Conservation (phyloP, 805 yeast species). For the Millerozyma acaciae region DNA sequence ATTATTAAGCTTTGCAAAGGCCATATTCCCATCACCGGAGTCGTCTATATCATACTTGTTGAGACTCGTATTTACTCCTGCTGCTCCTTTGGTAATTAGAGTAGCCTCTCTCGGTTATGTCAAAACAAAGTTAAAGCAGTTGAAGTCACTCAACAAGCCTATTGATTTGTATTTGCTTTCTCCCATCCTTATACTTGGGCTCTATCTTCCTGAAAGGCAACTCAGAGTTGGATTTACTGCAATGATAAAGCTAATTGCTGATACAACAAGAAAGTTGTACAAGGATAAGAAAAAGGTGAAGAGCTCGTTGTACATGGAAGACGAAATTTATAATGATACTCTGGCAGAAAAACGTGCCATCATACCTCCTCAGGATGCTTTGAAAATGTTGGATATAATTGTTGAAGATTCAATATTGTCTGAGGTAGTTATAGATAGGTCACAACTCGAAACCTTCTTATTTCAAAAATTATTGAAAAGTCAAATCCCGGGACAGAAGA, state of each 20-base stretch:
- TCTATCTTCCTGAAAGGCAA: slow-evolving; percentile 46
- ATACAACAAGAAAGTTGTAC: slow-evolving; percentile 35
- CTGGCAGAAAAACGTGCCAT: slow-evolving; percentile 47
- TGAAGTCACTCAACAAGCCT: slow-evolving; percentile 18
- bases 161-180: slow-evolving; percentile 47
- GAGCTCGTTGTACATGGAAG: slow-evolving; percentile 41
- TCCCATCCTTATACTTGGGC: slow-evolving; percentile 55
- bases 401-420: slow-evolving; percentile 16
- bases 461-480: slow-evolving; percentile 38
- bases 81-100: slow-evolving; percentile 57
- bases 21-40: slow-evolving; percentile 36
- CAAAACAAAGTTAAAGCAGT: slow-evolving; percentile 30
- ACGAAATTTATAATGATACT: slow-evolving; percentile 54
- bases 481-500: slow-evolving; percentile 44
- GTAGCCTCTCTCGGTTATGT: slow-evolving; percentile 44
- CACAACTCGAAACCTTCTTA: slow-evolving; percentile 20
- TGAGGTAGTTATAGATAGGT: slow-evolving; percentile 28
- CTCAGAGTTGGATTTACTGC: slow-evolving; percentile 40
- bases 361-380: slow-evolving; percentile 65
- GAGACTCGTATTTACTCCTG: slow-evolving; percentile 53
- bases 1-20: slow-evolving; percentile 12
- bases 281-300: slow-evolving; percentile 31
- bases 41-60: slow-evolving; percentile 54
- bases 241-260: slow-evolving; percentile 19
- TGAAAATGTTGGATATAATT: slow-evolving; percentile 28